Percentiles rank a stretch among this genome's conserved stretches.
phyloP scores from a whole-genome alignment of 2,329 filamentous ascomycete species.

The Aspergillus fumigatus region DNA sequence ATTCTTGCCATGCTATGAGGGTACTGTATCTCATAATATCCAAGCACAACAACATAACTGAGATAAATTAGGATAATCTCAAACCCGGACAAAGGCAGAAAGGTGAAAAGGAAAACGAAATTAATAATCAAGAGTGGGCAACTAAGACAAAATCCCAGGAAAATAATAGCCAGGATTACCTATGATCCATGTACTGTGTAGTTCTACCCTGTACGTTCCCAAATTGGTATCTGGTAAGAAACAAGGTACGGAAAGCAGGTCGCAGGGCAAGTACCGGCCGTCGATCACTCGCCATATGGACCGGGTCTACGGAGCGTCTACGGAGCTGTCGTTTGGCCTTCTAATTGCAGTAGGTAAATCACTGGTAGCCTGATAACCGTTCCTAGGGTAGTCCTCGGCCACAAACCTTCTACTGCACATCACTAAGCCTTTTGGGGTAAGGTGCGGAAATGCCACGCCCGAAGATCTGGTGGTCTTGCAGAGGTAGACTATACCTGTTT shows the following conservation, averaged over 20 bases:
- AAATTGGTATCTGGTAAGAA: conserved; percentile 11
- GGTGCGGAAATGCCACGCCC: conserved; percentile 13
- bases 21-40: neutral
- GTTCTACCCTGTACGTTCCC: neutral
- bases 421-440: conserved; percentile 10
- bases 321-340: conserved; percentile 5
- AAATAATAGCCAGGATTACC: neutral
- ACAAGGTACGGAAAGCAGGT: neutral
- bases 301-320: too few relatives aligned
- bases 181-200: conserved; percentile 3
- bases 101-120: neutral
- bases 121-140: conserved; percentile 1
- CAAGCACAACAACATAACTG: neutral
- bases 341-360: conserved; percentile 9
- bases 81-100: neutral
- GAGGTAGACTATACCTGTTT: conserved; percentile 1
- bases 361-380: neutral
- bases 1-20: neutral
- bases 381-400: conserved; percentile 1
- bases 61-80: conserved; percentile 1
- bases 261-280: neutral
- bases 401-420: conserved; percentile 6
- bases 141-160: neutral
- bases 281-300: conserved; percentile 1
- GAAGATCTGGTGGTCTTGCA: conserved; percentile 14